Base-by-base conservation (phyloP, 2,329 filamentous ascomycete genomes). In the Plenodomus biglobosus region DNA sequence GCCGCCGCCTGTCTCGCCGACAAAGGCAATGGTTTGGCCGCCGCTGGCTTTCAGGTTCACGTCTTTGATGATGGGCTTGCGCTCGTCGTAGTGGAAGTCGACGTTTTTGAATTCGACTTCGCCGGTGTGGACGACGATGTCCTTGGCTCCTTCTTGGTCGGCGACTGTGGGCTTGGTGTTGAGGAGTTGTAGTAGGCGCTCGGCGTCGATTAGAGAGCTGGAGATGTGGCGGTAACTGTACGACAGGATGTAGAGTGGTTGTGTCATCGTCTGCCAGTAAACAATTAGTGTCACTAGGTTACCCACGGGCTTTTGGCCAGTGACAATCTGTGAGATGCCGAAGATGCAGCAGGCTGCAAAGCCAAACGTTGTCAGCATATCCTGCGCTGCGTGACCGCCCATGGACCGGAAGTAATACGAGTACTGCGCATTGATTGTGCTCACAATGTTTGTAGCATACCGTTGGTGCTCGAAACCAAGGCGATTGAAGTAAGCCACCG, bases 221-320 rank as follows among this genome's bases (percentile, higher is more conserved):
- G 76, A 73, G 22, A 83, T 69, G 39, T 74, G 72, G 18, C 74
- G 72, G 47, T 80, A 77, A 21, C 76, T 77, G 54, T 72, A 76
- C 1, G 76, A 75, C 35, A 85, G 73, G 11, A 74, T 73, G n/a
- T 74, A 71, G 3, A 84, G 67, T 6, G 81, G 80, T 2, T 61
- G 64, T 46, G 75, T 73, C 57, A 77, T 72, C 0, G 68, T 69
- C 16, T 60, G 48, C 85, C 85, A 89, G 66, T 87, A 88, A 27
- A 81, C 78, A 15, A 86, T 73, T 20, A 89, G 69, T 16, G 84
- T 84, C 3, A 88, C 80, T 52, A 89, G 85, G 50, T 79, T 79
- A 35, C 84, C 84, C 11, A 85, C 73, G 0, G 78, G 74, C 38
- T 76, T 77, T 8, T 66, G 62, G 1, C 78, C 78, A 32, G 73